Base-by-base conservation (phyloP, 2,329 filamentous ascomycete genomes). In the Apiospora arundinis region DNA sequence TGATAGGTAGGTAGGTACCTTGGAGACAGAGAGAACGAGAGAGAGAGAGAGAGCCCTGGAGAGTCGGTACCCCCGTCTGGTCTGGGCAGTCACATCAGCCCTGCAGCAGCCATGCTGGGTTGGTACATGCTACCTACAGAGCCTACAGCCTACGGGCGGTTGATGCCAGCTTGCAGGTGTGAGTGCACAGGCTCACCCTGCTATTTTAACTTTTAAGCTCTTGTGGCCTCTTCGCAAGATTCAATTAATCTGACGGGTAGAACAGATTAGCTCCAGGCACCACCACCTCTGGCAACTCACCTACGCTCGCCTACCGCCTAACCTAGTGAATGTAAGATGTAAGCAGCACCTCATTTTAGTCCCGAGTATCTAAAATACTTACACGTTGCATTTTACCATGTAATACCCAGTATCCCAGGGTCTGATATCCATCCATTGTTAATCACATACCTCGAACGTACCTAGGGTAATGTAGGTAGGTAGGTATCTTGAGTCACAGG, bases 141-240 rank as follows among this genome's bases (percentile, higher is more conserved):
- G n/a, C n/a, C n/a, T n/a, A n/a, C n/a, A n/a, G n/a, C n/a, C n/a
- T 52, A 16, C 32, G 32, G 40, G 49, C 16, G 25, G 49, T 56
- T 56, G 49, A 28, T 56, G 49, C 49, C 49, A 56, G 49, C 49
- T 56, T 56, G 49, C 25, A 56, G 49, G 25, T 4, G 49, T 56
- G 8, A 7, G 49, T 56, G 49, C 49, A 56, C 49, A 56, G 49
- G 49, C 49, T 28, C 49, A 32, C 49, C 14, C 28, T 56, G 49
- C 49, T 60, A 60, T 60, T 60, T 60, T 60, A 60, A 60, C 52
- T 32, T 56, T 60, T 60, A 60, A 60, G 52, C 52, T 60, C 52
- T 60, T 21, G 52, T 60, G 52, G 28, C 52, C 28, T 37, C 28
- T 37, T 60, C 25, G 28, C 25, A 56, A 56, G 25, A 32, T 56